Evolutionary conservation across 345 rosid species (phyloP), one percentile per base, ranked within the genome.

Genomic region (Litchi chinensis): DNA sequence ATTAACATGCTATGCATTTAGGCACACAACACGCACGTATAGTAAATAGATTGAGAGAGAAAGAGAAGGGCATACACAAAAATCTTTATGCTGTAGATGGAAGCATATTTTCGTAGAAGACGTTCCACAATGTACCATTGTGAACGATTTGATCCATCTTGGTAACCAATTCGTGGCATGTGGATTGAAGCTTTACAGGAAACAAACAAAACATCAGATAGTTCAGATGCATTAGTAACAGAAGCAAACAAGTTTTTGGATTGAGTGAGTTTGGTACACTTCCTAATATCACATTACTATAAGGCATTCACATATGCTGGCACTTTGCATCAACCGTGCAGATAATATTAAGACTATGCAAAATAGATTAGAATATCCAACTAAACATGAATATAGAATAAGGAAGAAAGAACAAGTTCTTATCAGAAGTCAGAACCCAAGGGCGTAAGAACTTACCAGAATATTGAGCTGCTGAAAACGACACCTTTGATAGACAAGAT

Each of bases 61-160:
- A 65, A 26, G 26, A 43, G 28, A 59, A 65, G 62, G 76, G 71
- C 91, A 57, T 91, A 95, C 98, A 92, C 97, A 69, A 76, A 91
- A 68, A 95, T 91, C 77, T 83, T 85, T 70, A 91, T 82, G 75
- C 90, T 90, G 52, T 86, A 89, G 76, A 87, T 79, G 72, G 97
- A 78, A 6, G 97, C 92, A 80, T 91, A 93, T 88, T 95, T 93
- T 74, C 93, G 89, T 26, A 91, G 93, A 71, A 95, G 94, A 24
- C 97, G 97, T 80, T 95, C 97, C 75, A 93, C 89, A 0, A 91
- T 81, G 75, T 95, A 95, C 98, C 98, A 95, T 79, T 88, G 94
- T 9, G 97, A 89, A 26, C 90, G 88, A 77, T 89, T 92, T 74
- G 93, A 88, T 81, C 88, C 91, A 73, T 91, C 97, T 83, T 77